Evolutionary conservation across 2,329 filamentous ascomycete genomes (phyloP), one percentile per base, ranked within the genome.

Genomic region (Neonectria hederae): DNA sequence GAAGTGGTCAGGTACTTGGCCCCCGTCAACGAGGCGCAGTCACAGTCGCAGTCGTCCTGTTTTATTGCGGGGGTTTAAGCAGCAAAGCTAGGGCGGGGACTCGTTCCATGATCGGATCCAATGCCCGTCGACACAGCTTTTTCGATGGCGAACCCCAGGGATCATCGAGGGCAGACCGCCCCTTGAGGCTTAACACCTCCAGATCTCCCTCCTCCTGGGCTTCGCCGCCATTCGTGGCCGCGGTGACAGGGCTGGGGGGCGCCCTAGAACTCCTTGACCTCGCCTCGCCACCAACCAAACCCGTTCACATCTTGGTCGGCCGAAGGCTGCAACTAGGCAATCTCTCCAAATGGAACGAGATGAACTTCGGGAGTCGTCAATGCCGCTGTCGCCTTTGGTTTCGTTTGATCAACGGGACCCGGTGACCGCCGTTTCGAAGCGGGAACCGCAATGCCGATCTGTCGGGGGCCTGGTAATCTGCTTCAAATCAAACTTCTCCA

Each of bases 371-470:
- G 49, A 28, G n/a, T 32, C 14, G 48, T 59, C 43, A 49, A 32
- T 54, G 40, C 38, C 42, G 57, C 35, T 49, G 22, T 38, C 38
- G 54, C 42, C 26, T 35, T 35, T 35, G 54, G 51, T 49, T 54
- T 42, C n/a, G n/a, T 19, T 45, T 59, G 54, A 51, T 63, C 55
- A 54, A 59, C 59, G 61, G 55, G 51, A 59, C 49, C 49, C 55
- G 40, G 42, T 59, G 60, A 54, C 60, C 54, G 61, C 51, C 32
- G 35, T 59, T 63, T 63, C 51, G 21, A 63, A 55, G 43, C 28
- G 35, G 66, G 52, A 59, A 55, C 48, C 30, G 57, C 43, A 69
- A 71, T 69, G 71, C 65, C 62, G 68, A 73, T 73, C 71, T 22
- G 48, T 69, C 54, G 58, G 63, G 58, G 59, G 58, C 61, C 58